Conservation (phyloP, 768 basidiomycete species). For the Tephrocybe sp. region DNA sequence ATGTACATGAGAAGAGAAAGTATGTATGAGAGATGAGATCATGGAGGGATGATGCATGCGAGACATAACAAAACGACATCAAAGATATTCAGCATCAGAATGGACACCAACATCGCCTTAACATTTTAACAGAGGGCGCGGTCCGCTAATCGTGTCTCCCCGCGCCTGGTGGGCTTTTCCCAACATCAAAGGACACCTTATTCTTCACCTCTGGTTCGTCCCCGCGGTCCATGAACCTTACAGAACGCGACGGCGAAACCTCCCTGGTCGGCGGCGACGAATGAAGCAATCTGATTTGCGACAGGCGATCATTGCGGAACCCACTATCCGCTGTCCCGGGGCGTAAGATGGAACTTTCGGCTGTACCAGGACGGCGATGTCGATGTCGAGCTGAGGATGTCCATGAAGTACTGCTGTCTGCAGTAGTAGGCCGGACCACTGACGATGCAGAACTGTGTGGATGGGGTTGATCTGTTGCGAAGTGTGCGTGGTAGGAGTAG, state of each 20-base stretch:
- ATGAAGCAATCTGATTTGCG: constrained; percentile 30
- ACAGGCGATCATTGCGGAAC: constrained; percentile 30
- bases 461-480: background rate
- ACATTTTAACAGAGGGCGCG: background rate
- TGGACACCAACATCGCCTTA: background rate
- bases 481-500: background rate
- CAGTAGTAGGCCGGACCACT: background rate
- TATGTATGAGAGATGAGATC: constrained; percentile 1
- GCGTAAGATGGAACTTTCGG: constrained; percentile 13
- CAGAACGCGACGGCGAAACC: constrained; percentile 44
- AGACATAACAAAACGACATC: background rate
- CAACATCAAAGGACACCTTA: constrained; percentile 10
- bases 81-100: background rate
- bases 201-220: constrained; percentile 8
- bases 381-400: background rate
- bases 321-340: constrained; percentile 26
- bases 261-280: constrained; percentile 35
- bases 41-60: background rate
- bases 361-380: constrained; percentile 12
- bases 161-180: background rate
- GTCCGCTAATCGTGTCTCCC: constrained; percentile 1
- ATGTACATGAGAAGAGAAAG: too few relatives aligned
- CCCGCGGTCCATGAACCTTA: constrained; percentile 37
- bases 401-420: background rate
- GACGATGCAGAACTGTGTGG: background rate